Base-by-base conservation (phyloP, 1,284 basidiomycete genomes). In the Cutaneotrichosporon sp. region DNA sequence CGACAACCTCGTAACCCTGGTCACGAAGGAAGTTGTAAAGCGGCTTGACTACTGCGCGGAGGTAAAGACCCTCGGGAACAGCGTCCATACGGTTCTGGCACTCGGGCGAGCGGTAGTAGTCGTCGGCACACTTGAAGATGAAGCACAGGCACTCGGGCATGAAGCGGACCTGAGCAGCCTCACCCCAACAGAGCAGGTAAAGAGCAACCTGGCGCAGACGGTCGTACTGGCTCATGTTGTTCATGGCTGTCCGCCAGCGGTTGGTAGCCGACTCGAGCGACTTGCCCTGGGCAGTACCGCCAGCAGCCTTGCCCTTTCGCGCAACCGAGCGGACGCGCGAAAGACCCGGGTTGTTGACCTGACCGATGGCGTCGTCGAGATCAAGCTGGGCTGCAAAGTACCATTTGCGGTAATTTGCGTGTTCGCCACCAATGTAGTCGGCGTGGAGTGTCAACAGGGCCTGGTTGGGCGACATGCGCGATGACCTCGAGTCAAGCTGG, bases 61-160 rank as follows among this genome's bases (percentile, higher is more conserved):
- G 80, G 72, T 97, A 99, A 16, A 97, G 79, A 2, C 94, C 96
- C 67, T 98, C 96, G 0, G 92, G 90, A 0, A 97, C 91, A 0
- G 93, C 85, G 55, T 97, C 94, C 54, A 91, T 79, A 51, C 91
- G 81, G 74, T 85, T 90, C 76, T 98, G 96, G 70, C 96, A 98
- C 71, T 98, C 96, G n/a, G 93, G 87, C 16, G 90, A 94, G 42
- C 94, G 92, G 76, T 99, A 98, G 76, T 97, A 98, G 77, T 99
- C 94, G 74, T 98, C 94, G 22, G 94, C 96, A 70, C 96, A 98
- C 79, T 99, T 97, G 87, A 98, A 98, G 76, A 98, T 96, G 81
- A 97, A 98, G 77, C 92, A 97, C 50, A 97, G 77, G 68, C 90
- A 94, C 75, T 99, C 94, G 22, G 96, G 94, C 37, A 91, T 84